phyloP scores from a whole-genome alignment of 805 yeast species.

The Cyberlindnera nakhonratchasimensis region DNA sequence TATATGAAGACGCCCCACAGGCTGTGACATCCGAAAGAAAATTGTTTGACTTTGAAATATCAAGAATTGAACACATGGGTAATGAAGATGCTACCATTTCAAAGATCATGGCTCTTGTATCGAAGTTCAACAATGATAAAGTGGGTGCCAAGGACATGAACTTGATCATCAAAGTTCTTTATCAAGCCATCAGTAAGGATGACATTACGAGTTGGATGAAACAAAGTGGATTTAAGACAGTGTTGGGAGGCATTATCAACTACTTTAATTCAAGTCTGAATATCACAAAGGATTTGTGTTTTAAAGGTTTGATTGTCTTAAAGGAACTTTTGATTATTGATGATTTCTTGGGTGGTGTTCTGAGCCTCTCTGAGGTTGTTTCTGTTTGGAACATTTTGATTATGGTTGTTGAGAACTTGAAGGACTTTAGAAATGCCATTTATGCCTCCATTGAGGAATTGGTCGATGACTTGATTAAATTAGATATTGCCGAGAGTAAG shows the following conservation, averaged over 20 bases:
- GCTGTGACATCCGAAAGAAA: slow-evolving; percentile 8
- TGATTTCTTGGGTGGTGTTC: slow-evolving; percentile 11
- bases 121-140: slow-evolving; percentile 16
- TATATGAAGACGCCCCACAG: slow-evolving; percentile 24
- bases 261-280: slow-evolving; percentile 24
- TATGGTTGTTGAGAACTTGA: slow-evolving; percentile 26
- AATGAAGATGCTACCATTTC: slow-evolving; percentile 13
- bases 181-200: slow-evolving; percentile 12
- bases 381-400: slow-evolving; percentile 22
- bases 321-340: slow-evolving; percentile 25
- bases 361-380: slow-evolving; percentile 9
- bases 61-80: slow-evolving; percentile 10
- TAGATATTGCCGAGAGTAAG: slow-evolving; percentile 6
- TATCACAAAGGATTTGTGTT: slow-evolving; percentile 24
- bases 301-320: slow-evolving; percentile 26
- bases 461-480: slow-evolving; percentile 21
- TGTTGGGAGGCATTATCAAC: slow-evolving; percentile 13
- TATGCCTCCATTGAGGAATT: slow-evolving; percentile 27
- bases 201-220: slow-evolving; percentile 21
- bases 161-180: slow-evolving; percentile 19
- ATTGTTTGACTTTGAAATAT: slow-evolving; percentile 20
- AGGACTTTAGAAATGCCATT: slow-evolving; percentile 23
- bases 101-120: slow-evolving; percentile 8
- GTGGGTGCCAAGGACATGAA: slow-evolving; percentile 17
- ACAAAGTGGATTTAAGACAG: slow-evolving; percentile 16